Base-by-base conservation (phyloP, 208 protist genomes). In the Strigomonas culicis region DNA sequence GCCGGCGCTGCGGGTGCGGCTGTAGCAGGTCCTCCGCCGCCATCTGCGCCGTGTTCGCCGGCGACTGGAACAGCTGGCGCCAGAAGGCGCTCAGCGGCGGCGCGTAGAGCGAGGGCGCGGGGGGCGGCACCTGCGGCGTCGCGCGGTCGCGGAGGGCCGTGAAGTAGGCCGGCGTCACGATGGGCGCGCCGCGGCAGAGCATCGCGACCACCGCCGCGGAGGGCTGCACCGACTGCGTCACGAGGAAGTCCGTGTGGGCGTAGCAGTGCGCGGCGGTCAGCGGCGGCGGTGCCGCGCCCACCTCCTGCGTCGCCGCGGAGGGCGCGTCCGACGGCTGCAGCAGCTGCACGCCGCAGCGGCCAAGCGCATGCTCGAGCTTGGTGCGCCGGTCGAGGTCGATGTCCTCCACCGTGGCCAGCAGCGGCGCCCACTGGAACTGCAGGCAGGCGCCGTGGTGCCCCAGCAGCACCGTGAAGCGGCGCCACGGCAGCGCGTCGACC, bases 121-220 rank as follows among this genome's bases (percentile, higher is more conserved):
- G 81, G 43, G 81, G 69, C n/a, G 81, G 77, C 17, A 68, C n/a
- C 66, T 86, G 79, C n/a, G 79, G 70, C 1, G 63, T 72, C 7
- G 59, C 61, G 50, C 74, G 69, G 50, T 80, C 69, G 32, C 56
- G 43, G 36, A 90, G 46, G 19, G 72, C 72, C 19, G 57, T 32
- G 56, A 94, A 87, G 70, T 80, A 94, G 24, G 57, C 68, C 11
- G 84, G 84, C 0, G 74, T 72, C 13, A 94, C 87, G 49, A 94
- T 78, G 39, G 76, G 76, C 10, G 68, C 68, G 13, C 68, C 73
- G 11, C 82, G 65, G 62, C 79, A 86, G n/a, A 94, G 66, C 63
- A 80, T 72, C 10, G 79, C 79, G 1, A 94, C 72, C 24, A 80
- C 72, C 28, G 70, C 77, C 19, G 79, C 70, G n/a, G 81, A 79